Percentiles rank a stretch among this genome's conserved stretches.
These are phyloP conservation scores for Citrullus amarus DNA, from an alignment of 306 rosid species.

Conservation along the genomic window DNA sequence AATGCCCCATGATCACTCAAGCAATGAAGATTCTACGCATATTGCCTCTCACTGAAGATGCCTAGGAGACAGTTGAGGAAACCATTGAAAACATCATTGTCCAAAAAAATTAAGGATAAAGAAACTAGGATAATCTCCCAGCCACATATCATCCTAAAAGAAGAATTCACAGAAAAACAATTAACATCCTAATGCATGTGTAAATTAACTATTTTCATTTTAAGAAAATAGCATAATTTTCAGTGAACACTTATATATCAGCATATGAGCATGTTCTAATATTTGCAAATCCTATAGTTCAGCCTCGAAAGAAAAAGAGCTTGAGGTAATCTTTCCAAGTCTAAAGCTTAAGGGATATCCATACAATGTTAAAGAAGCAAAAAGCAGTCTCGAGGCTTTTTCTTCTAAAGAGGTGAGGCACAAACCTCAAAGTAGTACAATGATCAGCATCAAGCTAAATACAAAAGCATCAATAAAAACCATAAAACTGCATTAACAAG, in stretches of 20 bases:
- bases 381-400: neutral
- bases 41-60: neutral
- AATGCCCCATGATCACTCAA: neutral
- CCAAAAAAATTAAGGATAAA: neutral
- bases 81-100: neutral
- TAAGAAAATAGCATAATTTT: neutral
- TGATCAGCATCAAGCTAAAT: neutral
- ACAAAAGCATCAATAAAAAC: neutral
- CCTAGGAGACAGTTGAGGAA: neutral
- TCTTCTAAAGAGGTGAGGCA: neutral
- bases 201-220: neutral
- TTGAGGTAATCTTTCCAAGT: neutral
- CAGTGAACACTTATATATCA: neutral
- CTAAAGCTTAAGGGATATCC: neutral
- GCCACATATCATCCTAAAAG: neutral
- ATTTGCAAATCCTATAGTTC: neutral
- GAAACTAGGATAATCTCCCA: neutral
- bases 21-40: neutral
- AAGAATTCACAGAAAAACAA: neutral
- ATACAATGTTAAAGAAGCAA: neutral
- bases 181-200: neutral
- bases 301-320: neutral
- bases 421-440: neutral
- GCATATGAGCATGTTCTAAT: neutral
- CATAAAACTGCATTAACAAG: neutral